These are phyloP conservation scores for Paramyrothecium sp. DNA, from an alignment of 2,329 filamentous ascomycete genomes.

Conservation along the genomic window DNA sequence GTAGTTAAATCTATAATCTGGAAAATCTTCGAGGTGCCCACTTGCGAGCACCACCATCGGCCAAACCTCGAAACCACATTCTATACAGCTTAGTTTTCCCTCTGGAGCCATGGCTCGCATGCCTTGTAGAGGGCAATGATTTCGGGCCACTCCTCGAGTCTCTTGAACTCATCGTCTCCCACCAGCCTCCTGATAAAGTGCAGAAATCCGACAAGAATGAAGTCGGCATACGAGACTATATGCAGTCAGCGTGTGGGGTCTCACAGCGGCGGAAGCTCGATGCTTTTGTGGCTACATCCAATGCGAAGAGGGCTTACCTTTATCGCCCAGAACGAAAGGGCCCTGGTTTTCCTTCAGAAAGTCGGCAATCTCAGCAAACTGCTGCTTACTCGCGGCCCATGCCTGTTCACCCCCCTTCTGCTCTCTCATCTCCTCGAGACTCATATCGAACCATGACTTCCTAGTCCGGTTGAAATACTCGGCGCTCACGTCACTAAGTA, in stretches of 20 bases:
- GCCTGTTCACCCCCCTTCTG: background rate
- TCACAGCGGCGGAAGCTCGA: background rate
- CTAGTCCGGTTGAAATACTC: conserved; percentile 1
- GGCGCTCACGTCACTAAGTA: background rate
- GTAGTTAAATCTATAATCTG: too few relatives aligned
- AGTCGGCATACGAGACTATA: background rate
- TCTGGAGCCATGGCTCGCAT: background rate
- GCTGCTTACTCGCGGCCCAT: background rate
- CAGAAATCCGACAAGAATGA: background rate
- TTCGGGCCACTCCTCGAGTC: background rate
- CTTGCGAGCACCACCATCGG: too few relatives aligned
- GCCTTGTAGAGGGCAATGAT: background rate
- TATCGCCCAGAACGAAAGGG: background rate
- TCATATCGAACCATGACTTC: background rate
- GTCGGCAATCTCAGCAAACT: background rate
- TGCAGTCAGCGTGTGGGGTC: too few relatives aligned
- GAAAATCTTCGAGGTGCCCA: too few relatives aligned
- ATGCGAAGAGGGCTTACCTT: background rate
- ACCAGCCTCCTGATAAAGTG: background rate
- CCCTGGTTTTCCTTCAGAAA: background rate
- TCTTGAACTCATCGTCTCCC: background rate
- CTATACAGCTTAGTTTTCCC: background rate
- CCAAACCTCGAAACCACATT: too few relatives aligned
- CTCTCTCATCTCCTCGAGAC: background rate
- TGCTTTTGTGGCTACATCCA: background rate